Base-by-base conservation (phyloP, 2,329 filamentous ascomycete genomes). In the Beauveria australis region DNA sequence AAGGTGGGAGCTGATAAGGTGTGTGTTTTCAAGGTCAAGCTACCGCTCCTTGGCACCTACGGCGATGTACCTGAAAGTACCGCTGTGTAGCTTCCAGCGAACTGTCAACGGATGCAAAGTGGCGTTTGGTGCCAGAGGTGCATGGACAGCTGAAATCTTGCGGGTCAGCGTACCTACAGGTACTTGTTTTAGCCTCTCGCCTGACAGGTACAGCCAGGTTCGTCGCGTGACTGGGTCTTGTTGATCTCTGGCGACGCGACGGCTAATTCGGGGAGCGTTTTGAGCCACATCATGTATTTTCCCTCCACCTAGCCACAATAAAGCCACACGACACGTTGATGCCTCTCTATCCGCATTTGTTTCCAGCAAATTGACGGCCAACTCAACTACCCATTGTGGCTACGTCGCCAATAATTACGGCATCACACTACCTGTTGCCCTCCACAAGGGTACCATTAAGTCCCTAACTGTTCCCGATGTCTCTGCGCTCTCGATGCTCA, bases 141-240 rank as follows among this genome's bases (percentile, higher is more conserved):
- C 54, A 46, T 49, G 44, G 22, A 9, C 54, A 58, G 46, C 44
- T 49, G 30, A 49, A 37, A 22, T 46, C 10, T 16, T 57, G 53
- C 40, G 26, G 53, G 53, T 33, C n/a, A 6, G 1, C 12, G 26
- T 28, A 55, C n/a, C 26, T 48, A 12, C 5, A 52, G 33, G 55
- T 59, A 59, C 54, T 57, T 57, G 53, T 37, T 47, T 47, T 56
- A 47, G 53, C 28, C 28, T 12, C 30, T 57, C 30, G 43, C 7
- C 30, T 22, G 54, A 24, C 56, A 59, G 56, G 47, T 52, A 59
- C 56, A 24, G 47, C 56, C 33, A 37, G 56, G 47, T 59, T 48
- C 49, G 44, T 59, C 47, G 56, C 56, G 56, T 59, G 56, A 59
- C 56, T 43, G 46, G 22, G 14, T 37, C 41, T 37, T 41, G 51